Evolutionary conservation across 2,329 filamentous ascomycete species (phyloP).

Genomic region (Alternaria ventricosa): DNA sequence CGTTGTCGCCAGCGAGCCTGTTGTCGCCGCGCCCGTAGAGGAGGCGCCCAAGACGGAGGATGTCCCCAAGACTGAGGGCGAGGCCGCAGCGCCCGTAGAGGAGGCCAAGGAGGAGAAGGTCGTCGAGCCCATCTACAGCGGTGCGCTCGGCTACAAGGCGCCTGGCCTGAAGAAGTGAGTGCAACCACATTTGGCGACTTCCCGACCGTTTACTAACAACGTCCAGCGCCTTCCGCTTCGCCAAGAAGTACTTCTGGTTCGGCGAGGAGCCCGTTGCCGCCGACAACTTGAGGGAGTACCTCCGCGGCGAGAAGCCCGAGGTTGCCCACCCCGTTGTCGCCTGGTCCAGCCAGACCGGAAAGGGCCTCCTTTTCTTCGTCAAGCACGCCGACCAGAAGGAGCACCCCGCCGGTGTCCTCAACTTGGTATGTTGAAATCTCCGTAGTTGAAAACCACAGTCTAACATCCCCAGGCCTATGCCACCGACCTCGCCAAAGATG

Average conservation of each 20-base stretch:
- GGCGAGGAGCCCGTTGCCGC: constrained; percentile 72
- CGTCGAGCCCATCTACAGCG: constrained; percentile 77
- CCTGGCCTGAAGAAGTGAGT: constrained; percentile 88
- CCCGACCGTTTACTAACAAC: constrained; percentile 13
- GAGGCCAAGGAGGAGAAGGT: constrained; percentile 57
- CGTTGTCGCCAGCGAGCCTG: constrained; percentile 40
- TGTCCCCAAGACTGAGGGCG: constrained; percentile 44
- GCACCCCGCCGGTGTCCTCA: constrained; percentile 80
- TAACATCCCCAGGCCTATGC: constrained; percentile 64
- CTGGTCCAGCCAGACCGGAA: constrained; percentile 92
- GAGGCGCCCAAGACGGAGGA: constrained; percentile 54
- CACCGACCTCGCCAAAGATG: constrained; percentile 76
- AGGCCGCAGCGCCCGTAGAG: constrained; percentile 40
- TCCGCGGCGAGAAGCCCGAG: constrained; percentile 86
- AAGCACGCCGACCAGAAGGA: constrained; percentile 84
- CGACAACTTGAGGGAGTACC: constrained; percentile 76
- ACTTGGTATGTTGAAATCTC: constrained; percentile 68
- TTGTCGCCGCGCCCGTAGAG: constrained; percentile 51
- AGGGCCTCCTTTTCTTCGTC: constrained; percentile 91
- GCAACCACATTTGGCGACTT: not conserved
- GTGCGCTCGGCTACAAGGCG: constrained; percentile 86
- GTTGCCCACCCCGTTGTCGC: constrained; percentile 80
- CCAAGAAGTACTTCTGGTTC: constrained; percentile 85
- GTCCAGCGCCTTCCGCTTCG: constrained; percentile 80
- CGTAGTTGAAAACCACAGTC: not conserved